These are phyloP conservation scores for Eimeria praecox DNA, from an alignment of 169 alveolate genomes.

Conservation along the genomic window DNA sequence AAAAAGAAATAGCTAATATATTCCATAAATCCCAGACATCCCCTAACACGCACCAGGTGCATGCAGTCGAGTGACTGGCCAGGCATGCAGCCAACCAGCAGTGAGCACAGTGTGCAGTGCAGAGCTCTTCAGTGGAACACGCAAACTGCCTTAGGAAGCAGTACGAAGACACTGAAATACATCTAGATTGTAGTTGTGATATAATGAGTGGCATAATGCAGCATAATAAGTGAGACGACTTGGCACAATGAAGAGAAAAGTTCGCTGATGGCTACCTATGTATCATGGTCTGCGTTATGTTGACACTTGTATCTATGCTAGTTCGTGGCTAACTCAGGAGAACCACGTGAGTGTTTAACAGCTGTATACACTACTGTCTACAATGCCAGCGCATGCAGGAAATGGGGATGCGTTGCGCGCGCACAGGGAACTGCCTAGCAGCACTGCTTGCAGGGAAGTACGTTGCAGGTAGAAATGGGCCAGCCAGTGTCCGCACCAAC, in stretches of 20 bases:
- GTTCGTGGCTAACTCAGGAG: neutral
- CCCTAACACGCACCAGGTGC: slow-evolving; percentile 35
- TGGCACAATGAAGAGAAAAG: neutral
- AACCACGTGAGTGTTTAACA: neutral
- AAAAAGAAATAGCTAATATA: neutral
- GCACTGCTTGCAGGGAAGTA: too few relatives aligned
- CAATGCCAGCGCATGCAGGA: too few relatives aligned
- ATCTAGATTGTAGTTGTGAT: neutral
- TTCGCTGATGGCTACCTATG: neutral
- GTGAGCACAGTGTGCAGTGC: neutral
- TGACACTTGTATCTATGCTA: neutral
- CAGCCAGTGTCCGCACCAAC: too few relatives aligned
- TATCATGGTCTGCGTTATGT: neutral
- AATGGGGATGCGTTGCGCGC: too few relatives aligned
- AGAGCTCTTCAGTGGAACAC: neutral
- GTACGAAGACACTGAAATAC: neutral
- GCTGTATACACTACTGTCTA: neutral
- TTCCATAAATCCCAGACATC: neutral
- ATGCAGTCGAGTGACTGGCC: slow-evolving; percentile 63
- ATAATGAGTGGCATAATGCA: neutral
- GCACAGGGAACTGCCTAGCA: too few relatives aligned
- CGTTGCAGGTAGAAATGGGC: too few relatives aligned
- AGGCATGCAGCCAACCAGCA: slow-evolving; percentile 54
- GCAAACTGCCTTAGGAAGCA: neutral
- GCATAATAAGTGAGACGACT: neutral